These are phyloP conservation scores for Fragaria iinumae DNA, from an alignment of 306 rosid genomes.

Conservation along the genomic window DNA sequence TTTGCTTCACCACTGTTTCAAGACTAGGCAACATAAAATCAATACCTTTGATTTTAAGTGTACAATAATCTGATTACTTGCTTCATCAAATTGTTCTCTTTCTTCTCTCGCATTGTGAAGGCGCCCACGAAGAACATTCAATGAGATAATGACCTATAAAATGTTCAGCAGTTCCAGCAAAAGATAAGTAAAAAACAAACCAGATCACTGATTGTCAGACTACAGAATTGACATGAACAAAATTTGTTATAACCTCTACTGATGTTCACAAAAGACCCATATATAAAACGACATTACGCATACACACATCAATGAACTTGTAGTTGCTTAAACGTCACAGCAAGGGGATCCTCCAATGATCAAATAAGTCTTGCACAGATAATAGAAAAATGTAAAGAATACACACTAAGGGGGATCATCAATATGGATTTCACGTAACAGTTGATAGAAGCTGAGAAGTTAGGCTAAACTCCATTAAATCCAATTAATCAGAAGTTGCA, in stretches of 20 bases:
- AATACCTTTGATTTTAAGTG: constrained; percentile 75
- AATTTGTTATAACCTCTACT: constrained; percentile 6
- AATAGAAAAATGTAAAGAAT: background rate
- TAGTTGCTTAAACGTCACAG: background rate
- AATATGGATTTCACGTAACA: background rate
- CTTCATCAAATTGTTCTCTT: constrained; percentile 82
- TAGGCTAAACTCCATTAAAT: background rate
- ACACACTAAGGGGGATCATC: background rate
- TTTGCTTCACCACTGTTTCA: background rate
- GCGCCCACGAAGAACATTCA: constrained; percentile 55
- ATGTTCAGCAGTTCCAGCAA: constrained; percentile 19
- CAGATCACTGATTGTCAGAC: constrained; percentile 18
- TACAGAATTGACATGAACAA: background rate
- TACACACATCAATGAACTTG: background rate
- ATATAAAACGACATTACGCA: background rate
- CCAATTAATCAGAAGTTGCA: background rate
- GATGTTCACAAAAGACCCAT: background rate
- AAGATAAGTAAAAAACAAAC: constrained; percentile 16
- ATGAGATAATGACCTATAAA: constrained; percentile 55
- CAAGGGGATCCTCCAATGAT: background rate
- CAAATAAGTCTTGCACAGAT: background rate
- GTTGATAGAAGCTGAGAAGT: background rate
- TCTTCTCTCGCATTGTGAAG: constrained; percentile 83
- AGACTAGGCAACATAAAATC: constrained; percentile 7
- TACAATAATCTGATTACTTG: constrained; percentile 66